These are phyloP conservation scores for Mortierella sp. DNA, from an alignment of 371 early-diverging fungal species.

Conservation along the genomic window DNA sequence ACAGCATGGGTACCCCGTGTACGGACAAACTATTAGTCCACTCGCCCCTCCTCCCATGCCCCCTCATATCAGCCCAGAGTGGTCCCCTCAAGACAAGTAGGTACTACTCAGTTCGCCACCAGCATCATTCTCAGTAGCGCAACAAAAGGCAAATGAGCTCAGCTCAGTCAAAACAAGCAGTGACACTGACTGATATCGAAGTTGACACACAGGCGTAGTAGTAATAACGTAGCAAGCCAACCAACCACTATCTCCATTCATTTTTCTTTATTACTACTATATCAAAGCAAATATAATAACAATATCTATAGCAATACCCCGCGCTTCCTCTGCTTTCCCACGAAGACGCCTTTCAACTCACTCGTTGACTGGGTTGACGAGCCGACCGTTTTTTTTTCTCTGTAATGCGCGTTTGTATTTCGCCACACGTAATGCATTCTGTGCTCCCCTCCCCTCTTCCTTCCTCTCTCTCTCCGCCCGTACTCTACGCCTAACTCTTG, in stretches of 20 bases:
- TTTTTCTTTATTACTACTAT: not conserved
- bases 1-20: constrained; percentile 9
- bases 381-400: not conserved
- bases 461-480: not conserved
- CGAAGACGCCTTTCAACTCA: not conserved
- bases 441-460: not conserved
- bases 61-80: not conserved
- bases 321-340: not conserved
- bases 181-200: not conserved
- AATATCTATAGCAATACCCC: not conserved
- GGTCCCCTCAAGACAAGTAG: not conserved
- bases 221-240: not conserved
- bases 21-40: constrained; percentile 13
- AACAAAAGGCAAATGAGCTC: not conserved
- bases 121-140: not conserved
- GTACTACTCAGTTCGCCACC: not conserved
- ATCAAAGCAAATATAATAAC: not conserved
- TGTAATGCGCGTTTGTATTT: constrained; percentile 1
- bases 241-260: not conserved
- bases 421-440: not conserved
- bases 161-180: not conserved
- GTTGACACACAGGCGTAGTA: not conserved
- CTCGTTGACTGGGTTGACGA: not conserved
- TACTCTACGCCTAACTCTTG: not conserved
- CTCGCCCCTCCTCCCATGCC: not conserved